Evolutionary conservation across 1,284 basidiomycete species (phyloP), one percentile per base, ranked within the genome.

Genomic region (Pulveroboletus sp.): DNA sequence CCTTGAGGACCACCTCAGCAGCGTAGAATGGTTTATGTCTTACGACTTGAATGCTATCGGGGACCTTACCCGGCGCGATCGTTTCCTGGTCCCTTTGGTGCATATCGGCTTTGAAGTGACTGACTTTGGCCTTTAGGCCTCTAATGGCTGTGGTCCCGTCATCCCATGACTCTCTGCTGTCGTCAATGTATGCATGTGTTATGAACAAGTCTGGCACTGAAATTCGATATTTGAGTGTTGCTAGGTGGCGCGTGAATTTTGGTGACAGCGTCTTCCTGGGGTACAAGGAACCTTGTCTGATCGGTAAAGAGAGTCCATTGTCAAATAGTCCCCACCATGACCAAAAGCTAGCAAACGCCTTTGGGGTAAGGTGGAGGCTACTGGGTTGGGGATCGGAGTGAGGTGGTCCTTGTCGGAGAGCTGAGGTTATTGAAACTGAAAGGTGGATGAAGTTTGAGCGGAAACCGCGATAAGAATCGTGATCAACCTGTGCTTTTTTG

Each of bases 381-480:
- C 90, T 98, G 4, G 78, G 71, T 58, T 37, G 65, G 53, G 26
- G 57, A 51, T 49, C 39, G 32, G 48, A 47, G 36, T 58, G 56
- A 52, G 60, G 52, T 61, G 56, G 61, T 68, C 64, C 71, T 63
- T 55, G 61, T 61, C 69, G 56, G 65, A 63, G 64, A 6, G 83
- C 86, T 7, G 92, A 92, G 39, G 83, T 83, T 58, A 98, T 77
- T 0, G 95, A 98, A 47, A 96, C 79, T 0, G 94, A 95, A 53
- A 97, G 82, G 73, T 99, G 96, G 56, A 98, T 87, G 70, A 93
- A 97, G 72, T 98, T 89, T 10, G 95, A 97, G 36, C 96, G 86
- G 75, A 98, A 98, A 3, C 84, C 90, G 56, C 83, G 83, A 71
- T 86, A 98, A 0, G 95, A 95, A 73, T 99, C 95, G 40, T 79